Evolutionary conservation across 2,329 filamentous ascomycete species (phyloP), one percentile per base, ranked within the genome.

Genomic region (Thelonectria olida): DNA sequence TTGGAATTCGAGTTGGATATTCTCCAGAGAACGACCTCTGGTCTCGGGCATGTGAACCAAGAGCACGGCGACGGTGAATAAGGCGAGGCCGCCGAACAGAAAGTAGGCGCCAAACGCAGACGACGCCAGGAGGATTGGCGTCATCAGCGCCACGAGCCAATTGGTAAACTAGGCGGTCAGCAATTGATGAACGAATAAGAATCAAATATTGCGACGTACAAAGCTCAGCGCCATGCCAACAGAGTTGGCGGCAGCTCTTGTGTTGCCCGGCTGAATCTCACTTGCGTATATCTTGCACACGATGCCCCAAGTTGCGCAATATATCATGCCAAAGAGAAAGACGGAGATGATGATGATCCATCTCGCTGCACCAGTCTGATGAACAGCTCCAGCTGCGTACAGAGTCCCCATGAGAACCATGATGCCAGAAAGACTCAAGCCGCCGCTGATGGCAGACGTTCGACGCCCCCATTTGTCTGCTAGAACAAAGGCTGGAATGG

Each of bases 221-320:
- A 42, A 42, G 19, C 39, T 20, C 10, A 42, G 42, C 12, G 71
- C 74, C 66, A 84, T 79, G 0, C 82, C 84, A 5, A 87, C 65
- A 55, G 80, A 82, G 12, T 81, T 85, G 4, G 84, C 85, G 0
- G 81, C 80, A 1, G 85, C 85, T 5, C 86, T 78, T 0, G 84
- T 88, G 38, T 81, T 75, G 4, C 79, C 77, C 0, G 85, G 84
- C 64, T 88, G 85, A 36, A 88, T 88, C 73, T 89, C 86, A 8
- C 81, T 80, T 1, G 82, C 80, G 58, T 87, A 88, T 7, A 89
- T 82, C 62, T 84, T 85, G 48, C 83, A 76, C 0, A 81, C 79
- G 13, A 89, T 82, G 0, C 78, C 85, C 84, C 86, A 89, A 0
- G 83, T 81, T 0, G 73, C 74, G 17, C 74, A 77, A 63, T 81